phyloP scores from a whole-genome alignment of 2,329 filamentous ascomycete genomes.

The Colletotrichum sp. region DNA sequence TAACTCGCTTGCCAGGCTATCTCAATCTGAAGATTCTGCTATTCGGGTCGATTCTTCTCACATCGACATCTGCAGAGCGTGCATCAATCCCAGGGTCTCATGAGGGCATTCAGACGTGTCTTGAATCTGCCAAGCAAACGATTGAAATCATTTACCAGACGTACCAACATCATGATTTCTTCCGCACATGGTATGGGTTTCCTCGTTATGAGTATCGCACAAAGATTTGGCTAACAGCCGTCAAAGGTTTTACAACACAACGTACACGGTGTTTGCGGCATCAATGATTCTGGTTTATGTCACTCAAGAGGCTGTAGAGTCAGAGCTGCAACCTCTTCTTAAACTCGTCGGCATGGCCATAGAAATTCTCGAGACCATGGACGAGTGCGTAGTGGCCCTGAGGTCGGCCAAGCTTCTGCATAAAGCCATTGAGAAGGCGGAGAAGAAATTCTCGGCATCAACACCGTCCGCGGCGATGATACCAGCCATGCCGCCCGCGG shows the following conservation, averaged over 20 bases:
- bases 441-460: constrained; percentile 16
- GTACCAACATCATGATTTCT: constrained; percentile 33
- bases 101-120: constrained; percentile 26
- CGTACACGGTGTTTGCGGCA: constrained; percentile 32
- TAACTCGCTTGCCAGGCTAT: constrained; percentile 20
- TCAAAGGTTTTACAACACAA: constrained; percentile 33
- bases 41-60: constrained; percentile 30
- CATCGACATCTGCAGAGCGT: constrained; percentile 21
- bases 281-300: constrained; percentile 32
- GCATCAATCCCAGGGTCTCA: constrained; percentile 21
- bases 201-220: fast-evolving
- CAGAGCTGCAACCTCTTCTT: constrained; percentile 21
- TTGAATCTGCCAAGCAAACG: constrained; percentile 30
- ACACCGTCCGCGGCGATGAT: not conserved
- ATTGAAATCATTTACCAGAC: constrained; percentile 32
- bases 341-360: constrained; percentile 27
- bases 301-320: constrained; percentile 25
- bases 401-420: constrained; percentile 29
- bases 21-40: constrained; percentile 31
- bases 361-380: constrained; percentile 28
- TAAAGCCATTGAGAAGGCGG: constrained; percentile 25
- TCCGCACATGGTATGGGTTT: constrained; percentile 29
- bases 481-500: constrained; percentile 10
- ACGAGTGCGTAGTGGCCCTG: constrained; percentile 30
- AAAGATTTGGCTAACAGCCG: not conserved